These are phyloP conservation scores for Cercospora zeina DNA, from an alignment of 2,329 filamentous ascomycete species.

Conservation along the genomic window DNA sequence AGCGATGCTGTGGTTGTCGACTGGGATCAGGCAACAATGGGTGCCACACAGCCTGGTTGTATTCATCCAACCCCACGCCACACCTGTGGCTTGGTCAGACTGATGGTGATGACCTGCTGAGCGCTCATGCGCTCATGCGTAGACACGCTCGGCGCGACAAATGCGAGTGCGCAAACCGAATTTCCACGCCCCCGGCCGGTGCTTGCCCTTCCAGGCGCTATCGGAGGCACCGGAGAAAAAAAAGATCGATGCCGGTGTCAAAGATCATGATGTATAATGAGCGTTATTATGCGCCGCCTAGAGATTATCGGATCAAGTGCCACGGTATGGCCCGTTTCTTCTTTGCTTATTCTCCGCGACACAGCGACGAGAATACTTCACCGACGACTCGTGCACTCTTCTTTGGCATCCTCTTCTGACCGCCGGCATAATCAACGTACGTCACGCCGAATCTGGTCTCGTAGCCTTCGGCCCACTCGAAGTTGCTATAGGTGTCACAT, in stretches of 20 bases:
- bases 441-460: conserved; percentile 82
- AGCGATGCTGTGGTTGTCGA: conserved; percentile 11
- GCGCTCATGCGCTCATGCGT: no score
- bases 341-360: conserved; percentile 3
- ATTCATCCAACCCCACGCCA: not conserved
- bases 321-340: conserved; percentile 10
- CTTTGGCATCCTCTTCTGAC: conserved; percentile 78
- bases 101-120: not conserved
- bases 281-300: conserved; percentile 13
- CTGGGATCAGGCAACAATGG: not conserved
- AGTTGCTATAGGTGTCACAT: conserved; percentile 58
- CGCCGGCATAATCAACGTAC: conserved; percentile 77
- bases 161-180: not conserved
- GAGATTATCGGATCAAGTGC: conserved; percentile 15
- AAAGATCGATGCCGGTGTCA: conserved; percentile 16
- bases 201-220: not conserved
- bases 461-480: conserved; percentile 77
- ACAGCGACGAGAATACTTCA: conserved; percentile 27
- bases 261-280: conserved; percentile 13
- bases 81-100: not conserved
- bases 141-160: no score
- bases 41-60: conserved; percentile 7
- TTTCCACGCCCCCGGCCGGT: not conserved
- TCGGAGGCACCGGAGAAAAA: conserved; percentile 1
- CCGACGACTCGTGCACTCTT: conserved; percentile 73